Base-by-base conservation (phyloP, 441 rosid species). In the Isatis lusitanica region DNA sequence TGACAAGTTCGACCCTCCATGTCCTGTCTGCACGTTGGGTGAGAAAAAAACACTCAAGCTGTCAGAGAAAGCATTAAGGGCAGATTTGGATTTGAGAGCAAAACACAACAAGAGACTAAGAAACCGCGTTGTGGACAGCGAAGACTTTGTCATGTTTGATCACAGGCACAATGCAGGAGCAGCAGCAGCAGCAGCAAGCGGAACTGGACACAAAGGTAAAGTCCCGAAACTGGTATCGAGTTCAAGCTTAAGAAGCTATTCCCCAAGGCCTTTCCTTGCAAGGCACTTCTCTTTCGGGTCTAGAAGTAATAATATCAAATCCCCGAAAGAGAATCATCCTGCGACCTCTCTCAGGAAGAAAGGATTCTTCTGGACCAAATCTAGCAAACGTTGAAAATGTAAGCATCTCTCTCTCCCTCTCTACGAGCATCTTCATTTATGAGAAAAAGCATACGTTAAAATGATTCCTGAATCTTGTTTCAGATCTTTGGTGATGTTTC, bases 21-120 rank as follows among this genome's bases (percentile, higher is more conserved):
- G 98, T 79, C 98, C 96, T 1, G 46, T 93, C 65, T 93, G 98
- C 75, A 88, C 87, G 10, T 76, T 88, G 40, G 97, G 94, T 57
- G 92, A 84, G 88, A 91, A 84, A 60, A 86, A 86, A 75, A 83
- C 88, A 17, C 78, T 77, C 59, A 86, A 88, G 68, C 67, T 91
- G 68, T 90, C 92, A 18, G 96, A 86, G 80, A 93, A 85, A 78
- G 93, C 88, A 47, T 73, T 90, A 58, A 87, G 84, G 79, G 86
- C 86, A 18, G 93, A 88, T 79, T 72, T 85, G 82, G 98, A 90
- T 12, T 76, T 74, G 48, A 90, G 83, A 77, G 83, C 86, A 35
- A 90, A 59, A 75, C 85, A 66, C 51, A 78, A 74, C 74, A 91
- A 86, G 79, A 85, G 77, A 79, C 87, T 85, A 36, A 93, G 86